Evolutionary conservation across 192 early-diverging fungal genomes (phyloP), one percentile per base, ranked within the genome.

Genomic region (Pilobolus umbonatus): DNA sequence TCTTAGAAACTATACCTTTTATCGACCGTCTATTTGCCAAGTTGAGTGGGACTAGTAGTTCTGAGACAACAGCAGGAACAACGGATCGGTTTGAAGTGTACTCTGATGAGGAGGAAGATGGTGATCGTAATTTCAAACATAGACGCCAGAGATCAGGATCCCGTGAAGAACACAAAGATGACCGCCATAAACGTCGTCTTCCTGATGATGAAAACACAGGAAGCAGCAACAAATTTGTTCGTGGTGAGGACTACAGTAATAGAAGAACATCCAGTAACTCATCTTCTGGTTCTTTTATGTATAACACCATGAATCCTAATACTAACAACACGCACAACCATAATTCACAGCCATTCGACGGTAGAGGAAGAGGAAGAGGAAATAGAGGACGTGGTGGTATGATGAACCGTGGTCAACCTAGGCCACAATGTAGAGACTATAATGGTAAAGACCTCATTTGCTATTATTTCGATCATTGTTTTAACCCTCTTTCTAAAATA

Each of bases 71-170:
- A 29, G 7, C 14, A 44, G 63, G 28, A 73, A 71, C 29, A 72
- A 68, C 35, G 45, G 43, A 76, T 73, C 47, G 47, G 0, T 54
- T 36, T 21, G 28, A n/a, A 26, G 77, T 79, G 28, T 75, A 44
- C 15, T 78, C 76, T 24, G 78, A 80, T 31, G 86, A 89, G n/a
- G 83, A 69, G 34, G 67, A 86, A 17, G 79, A 83, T 50, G 81
- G 78, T 28, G 85, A 88, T 40, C 74, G 83, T 19, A 89, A 84
- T 55, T 85, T 81, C 48, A 89, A 88, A 59, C 84, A 87, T 68
- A 75, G 78, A 50, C 74, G 82, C 30, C 76, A 76, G 17, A 60
- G 77, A 22, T 62, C 66, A 9, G 73, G 77, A 22, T 48, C 38
- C 12, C 61, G 49, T 35, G 65, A 75, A 45, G 71, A 76, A 38